Evolutionary conservation across 2,329 filamentous ascomycete genomes (phyloP).

Genomic region (Trichoderma sp.): DNA sequence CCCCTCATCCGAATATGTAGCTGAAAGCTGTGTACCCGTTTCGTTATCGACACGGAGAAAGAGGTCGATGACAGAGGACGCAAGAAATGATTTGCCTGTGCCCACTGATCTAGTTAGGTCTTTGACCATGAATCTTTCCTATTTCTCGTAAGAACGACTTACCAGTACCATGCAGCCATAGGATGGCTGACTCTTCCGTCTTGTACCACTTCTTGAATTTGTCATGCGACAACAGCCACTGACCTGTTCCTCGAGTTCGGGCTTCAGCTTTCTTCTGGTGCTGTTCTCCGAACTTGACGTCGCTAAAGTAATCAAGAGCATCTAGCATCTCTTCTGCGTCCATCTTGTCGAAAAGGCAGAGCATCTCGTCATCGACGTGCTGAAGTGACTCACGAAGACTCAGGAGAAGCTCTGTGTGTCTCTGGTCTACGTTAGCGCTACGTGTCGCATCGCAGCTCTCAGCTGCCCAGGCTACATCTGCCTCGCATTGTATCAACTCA

Average conservation of each 20-base stretch:
- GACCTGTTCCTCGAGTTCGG: constrained; percentile 3
- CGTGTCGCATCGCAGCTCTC: not conserved
- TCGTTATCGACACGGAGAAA: not conserved
- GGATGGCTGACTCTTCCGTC: not conserved
- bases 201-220: constrained; percentile 9
- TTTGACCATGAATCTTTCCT: not conserved
- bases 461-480: not conserved
- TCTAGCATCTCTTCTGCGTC: not conserved
- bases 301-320: not conserved
- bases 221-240: not conserved
- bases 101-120: not conserved
- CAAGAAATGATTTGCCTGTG: constrained; percentile 17
- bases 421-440: not conserved
- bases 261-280: not conserved
- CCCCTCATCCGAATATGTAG: too few relatives aligned
- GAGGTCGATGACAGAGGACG: constrained; percentile 4
- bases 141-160: not conserved
- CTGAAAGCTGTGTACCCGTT: too few relatives aligned
- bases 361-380: not conserved
- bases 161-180: constrained; percentile 18
- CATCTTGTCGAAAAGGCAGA: not conserved
- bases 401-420: not conserved
- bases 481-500: not conserved
- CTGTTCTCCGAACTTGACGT: constrained; percentile 9
- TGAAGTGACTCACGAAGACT: not conserved